Conservation (phyloP, 768 basidiomycete genomes). For the Boletus barrowsii region DNA sequence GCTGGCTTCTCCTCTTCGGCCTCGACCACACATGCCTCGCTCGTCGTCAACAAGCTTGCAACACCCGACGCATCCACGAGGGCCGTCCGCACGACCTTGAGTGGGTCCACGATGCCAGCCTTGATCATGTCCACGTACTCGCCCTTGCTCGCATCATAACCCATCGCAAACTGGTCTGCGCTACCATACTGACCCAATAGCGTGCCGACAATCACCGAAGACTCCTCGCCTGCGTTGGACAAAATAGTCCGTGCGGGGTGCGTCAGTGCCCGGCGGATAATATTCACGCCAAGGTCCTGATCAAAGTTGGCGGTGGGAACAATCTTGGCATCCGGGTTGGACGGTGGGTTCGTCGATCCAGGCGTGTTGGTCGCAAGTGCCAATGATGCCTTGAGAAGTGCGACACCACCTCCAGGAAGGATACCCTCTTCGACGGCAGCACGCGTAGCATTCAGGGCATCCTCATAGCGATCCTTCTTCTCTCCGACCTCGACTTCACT, state of each 20-base stretch:
- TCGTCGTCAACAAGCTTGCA: slow-evolving; percentile 90
- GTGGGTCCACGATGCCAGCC: slow-evolving; percentile 90
- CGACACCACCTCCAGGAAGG: slow-evolving; percentile 93
- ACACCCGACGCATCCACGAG: slow-evolving; percentile 91
- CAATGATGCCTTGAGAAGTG: slow-evolving; percentile 80
- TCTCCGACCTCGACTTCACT: slow-evolving; percentile 96
- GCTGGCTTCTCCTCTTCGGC: slow-evolving; percentile 76
- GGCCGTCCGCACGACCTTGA: slow-evolving; percentile 94
- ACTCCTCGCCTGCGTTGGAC: slow-evolving; percentile 92
- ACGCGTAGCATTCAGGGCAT: slow-evolving; percentile 93
- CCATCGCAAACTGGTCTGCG: slow-evolving; percentile 78
- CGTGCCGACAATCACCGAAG: slow-evolving; percentile 88
- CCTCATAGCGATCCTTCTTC: slow-evolving; percentile 99
- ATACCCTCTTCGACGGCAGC: slow-evolving; percentile 99
- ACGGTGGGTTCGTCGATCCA: slow-evolving; percentile 43
- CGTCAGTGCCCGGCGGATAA: slow-evolving; percentile 87
- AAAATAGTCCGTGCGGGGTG: slow-evolving; percentile 86
- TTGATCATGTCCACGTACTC: slow-evolving; percentile 95
- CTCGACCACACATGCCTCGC: slow-evolving; percentile 90
- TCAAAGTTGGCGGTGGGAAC: slow-evolving; percentile 45
- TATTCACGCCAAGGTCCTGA: slow-evolving; percentile 92
- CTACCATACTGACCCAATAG: slow-evolving; percentile 66
- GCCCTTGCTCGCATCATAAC: slow-evolving; percentile 89
- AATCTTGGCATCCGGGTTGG: slow-evolving; percentile 56
- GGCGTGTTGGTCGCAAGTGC: slow-evolving; percentile 59